Base-by-base conservation (phyloP, 202 grass and related monocot genomes). In the Setaria viridis region DNA sequence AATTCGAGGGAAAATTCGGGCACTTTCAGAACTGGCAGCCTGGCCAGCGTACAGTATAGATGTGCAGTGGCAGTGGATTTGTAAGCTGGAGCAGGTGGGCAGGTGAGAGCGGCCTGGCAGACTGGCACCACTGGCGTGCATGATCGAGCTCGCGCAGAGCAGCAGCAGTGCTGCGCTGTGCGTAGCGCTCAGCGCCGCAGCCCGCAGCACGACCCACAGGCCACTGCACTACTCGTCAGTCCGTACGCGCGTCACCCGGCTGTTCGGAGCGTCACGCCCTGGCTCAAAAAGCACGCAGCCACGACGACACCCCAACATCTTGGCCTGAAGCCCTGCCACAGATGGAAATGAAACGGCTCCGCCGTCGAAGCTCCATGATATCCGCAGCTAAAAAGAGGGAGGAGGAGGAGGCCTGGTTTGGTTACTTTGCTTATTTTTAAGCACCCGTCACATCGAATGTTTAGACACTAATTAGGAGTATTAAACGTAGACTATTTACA, bases 181-280 rank as follows among this genome's bases (percentile, higher is more conserved):
- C 46, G 13, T 72, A 49, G 43, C 20, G 41, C 66, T 15, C 19
- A 10, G 37, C 53, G 12, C 11, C 21, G 39, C 13, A 32, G 21
- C 67, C 11, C 21, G 39, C 13, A 32, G 21, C 67, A 71, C 42
- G 9, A 34, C 16, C 35, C 29, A 74, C 48, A 41, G 45, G 45
- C 4, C 11, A 14, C 59, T 62, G 59, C 59, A 41, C 33, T 80
- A 62, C 62, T 41, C 16, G 29, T 11, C 11, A 7, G 15, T 47
- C 16, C 57, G 76, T 78, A 48, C 45, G 62, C 16, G 10, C 49
- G 48, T 80, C 65, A 71, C 66, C 1, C 67, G 41, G 37, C 66
- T 35, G n/a, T 43, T 17, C 6, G 37, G 8, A 70, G 35, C 74
- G 34, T 76, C 35, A 70, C 16, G 17, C 63, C 33, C 48, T 34